Evolutionary conservation across 371 early-diverging fungal species (phyloP).

Genomic region (Chytridium lagenaria): DNA sequence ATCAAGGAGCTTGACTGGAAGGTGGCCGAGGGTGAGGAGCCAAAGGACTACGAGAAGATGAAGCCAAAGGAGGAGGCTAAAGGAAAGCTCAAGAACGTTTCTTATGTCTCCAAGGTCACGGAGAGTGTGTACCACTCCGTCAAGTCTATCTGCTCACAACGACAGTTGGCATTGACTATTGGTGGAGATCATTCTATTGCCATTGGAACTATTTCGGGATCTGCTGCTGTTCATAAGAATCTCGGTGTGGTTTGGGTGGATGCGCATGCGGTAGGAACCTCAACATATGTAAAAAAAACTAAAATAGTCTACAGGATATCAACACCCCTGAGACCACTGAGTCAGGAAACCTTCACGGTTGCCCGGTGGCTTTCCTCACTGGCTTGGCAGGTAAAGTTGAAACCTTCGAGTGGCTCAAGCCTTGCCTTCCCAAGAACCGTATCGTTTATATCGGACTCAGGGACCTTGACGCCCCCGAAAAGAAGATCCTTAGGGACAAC

Average conservation of each 20-base stretch:
- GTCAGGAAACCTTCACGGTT: slow-evolving; percentile 96
- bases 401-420: slow-evolving; percentile 84
- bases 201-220: slow-evolving; percentile 88
- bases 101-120: slow-evolving; percentile 82
- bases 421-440: slow-evolving; percentile 74
- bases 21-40: slow-evolving; percentile 68
- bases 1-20: slow-evolving; percentile 81
- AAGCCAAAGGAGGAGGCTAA: slow-evolving; percentile 63
- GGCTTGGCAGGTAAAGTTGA: slow-evolving; percentile 77
- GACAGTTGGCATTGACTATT: slow-evolving; percentile 86
- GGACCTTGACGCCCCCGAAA: slow-evolving; percentile 90
- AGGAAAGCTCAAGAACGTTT: slow-evolving; percentile 84
- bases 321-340: slow-evolving; percentile 90
- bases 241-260: slow-evolving; percentile 96
- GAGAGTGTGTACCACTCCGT: slow-evolving; percentile 73
- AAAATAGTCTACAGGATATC: slow-evolving; percentile 71
- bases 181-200: slow-evolving; percentile 97
- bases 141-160: slow-evolving; percentile 62
- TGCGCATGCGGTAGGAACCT: slow-evolving; percentile 86
- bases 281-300: slow-evolving; percentile 19
- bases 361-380: slow-evolving; percentile 89
- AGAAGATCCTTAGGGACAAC: slow-evolving; percentile 75
- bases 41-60: slow-evolving; percentile 57
- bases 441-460: slow-evolving; percentile 96
- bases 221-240: slow-evolving; percentile 77